Conservation (phyloP, 1,284 basidiomycete genomes). For the Cystobasidium slooffiae region DNA sequence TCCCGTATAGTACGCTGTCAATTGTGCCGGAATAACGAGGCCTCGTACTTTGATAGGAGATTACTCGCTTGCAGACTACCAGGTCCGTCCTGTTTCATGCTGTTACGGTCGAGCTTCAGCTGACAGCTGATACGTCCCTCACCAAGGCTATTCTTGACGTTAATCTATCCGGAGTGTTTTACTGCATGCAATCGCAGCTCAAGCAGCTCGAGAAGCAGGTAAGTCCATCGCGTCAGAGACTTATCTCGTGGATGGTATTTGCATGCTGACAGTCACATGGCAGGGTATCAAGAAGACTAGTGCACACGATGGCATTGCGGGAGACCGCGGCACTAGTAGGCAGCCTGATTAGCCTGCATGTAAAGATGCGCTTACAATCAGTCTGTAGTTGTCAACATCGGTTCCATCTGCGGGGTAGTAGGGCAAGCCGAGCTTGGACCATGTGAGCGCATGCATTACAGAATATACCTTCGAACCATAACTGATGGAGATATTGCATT, state of each 20-base stretch:
- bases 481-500: neutral
- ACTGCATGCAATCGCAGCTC: slow-evolving; percentile 22
- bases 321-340: slow-evolving; percentile 10
- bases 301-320: neutral
- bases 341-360: neutral
- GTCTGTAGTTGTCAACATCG: slow-evolving; percentile 16
- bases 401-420: slow-evolving; percentile 19
- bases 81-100: neutral
- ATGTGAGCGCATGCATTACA: neutral
- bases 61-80: slow-evolving; percentile 15
- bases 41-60: slow-evolving; percentile 14
- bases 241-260: neutral
- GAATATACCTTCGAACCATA: neutral
- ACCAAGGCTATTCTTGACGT: slow-evolving; percentile 11
- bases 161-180: slow-evolving; percentile 19
- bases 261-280: neutral
- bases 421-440: slow-evolving; percentile 26
- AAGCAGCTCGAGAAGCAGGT: slow-evolving; percentile 18
- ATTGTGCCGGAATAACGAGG: slow-evolving; percentile 17
- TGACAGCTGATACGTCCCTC: neutral
- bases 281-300: neutral
- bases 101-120: too few relatives aligned
- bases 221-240: neutral
- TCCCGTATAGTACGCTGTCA: slow-evolving; percentile 14
- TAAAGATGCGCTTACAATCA: neutral